Evolutionary conservation across 2,329 filamentous ascomycete species (phyloP).

Genomic region (Aspergillus sp.): DNA sequence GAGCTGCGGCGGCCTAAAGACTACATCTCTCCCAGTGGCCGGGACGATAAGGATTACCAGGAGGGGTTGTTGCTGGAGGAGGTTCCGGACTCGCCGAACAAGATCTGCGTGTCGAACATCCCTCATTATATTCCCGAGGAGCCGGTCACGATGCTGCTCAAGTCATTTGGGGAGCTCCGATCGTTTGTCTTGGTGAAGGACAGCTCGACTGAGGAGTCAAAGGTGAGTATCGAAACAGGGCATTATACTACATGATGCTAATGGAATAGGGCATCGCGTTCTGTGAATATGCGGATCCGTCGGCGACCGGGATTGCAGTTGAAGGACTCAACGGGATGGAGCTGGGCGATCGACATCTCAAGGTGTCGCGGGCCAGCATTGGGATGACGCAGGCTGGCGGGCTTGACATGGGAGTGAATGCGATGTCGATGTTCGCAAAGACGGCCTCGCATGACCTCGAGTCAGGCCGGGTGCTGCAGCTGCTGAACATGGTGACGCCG

Average conservation of each 20-base stretch:
- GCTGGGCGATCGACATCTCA: constrained; percentile 75
- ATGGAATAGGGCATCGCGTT: constrained; percentile 77
- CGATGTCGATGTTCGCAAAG: constrained; percentile 94
- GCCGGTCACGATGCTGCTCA: constrained; percentile 80
- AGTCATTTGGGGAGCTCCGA: constrained; percentile 86
- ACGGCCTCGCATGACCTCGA: constrained; percentile 72
- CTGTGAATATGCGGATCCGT: constrained; percentile 79
- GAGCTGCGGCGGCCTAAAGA: constrained; percentile 84
- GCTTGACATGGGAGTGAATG: constrained; percentile 90
- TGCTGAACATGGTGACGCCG: constrained; percentile 96
- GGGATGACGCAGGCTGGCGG: constrained; percentile 87
- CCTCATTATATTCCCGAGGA: constrained; percentile 81
- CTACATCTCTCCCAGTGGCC: constrained; percentile 81
- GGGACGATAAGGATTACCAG: constrained; percentile 63
- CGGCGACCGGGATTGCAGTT: constrained; percentile 69
- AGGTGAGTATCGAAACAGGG: constrained; percentile 49
- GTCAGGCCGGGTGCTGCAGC: constrained; percentile 72
- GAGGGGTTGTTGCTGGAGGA: constrained; percentile 67
- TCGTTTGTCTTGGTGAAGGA: constrained; percentile 88
- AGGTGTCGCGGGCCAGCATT: constrained; percentile 80
- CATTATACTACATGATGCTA: constrained; percentile 9
- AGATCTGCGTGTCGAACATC: constrained; percentile 86
- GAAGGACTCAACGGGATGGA: constrained; percentile 91
- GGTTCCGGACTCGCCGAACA: constrained; percentile 88
- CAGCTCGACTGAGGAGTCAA: constrained; percentile 70